Evolutionary conservation across 345 rosid genomes (phyloP).

Genomic region (Boechera retrofracta): DNA sequence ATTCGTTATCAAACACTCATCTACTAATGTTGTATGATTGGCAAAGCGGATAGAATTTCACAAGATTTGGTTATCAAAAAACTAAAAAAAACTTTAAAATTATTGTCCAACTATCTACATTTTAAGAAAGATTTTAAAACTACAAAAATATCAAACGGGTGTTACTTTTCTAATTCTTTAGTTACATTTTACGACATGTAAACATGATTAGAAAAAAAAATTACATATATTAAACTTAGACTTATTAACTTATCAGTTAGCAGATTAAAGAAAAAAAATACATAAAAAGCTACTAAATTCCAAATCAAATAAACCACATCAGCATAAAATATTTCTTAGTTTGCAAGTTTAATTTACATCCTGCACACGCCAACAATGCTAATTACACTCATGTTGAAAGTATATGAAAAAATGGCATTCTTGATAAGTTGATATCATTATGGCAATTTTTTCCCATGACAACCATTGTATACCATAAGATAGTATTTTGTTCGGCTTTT

Average conservation of each 20-base stretch:
- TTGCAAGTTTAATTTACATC: not conserved
- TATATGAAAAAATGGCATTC: not conserved
- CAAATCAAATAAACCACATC: not conserved
- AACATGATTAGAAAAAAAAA: not conserved
- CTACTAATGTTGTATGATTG: no score
- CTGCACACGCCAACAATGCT: not conserved
- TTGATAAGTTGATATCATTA: not conserved
- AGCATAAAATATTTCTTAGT: not conserved
- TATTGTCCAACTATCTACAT: no score
- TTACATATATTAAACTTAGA: not conserved
- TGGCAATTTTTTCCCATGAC: not conserved
- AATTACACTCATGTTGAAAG: not conserved
- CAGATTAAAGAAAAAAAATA: not conserved
- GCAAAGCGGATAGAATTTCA: no score
- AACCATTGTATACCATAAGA: not conserved
- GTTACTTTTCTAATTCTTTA: not conserved
- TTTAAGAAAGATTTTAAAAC: no score
- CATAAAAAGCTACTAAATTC: not conserved
- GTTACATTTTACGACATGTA: not conserved
- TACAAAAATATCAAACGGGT: not conserved
- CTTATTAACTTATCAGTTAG: not conserved
- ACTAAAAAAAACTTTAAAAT: no score
- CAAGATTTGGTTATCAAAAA: no score
- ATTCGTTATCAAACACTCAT: no score
- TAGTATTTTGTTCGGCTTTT: not conserved